Base-by-base conservation (phyloP, 164 flowering plant species). In the Kalanchoe fedtschenkoi region DNA sequence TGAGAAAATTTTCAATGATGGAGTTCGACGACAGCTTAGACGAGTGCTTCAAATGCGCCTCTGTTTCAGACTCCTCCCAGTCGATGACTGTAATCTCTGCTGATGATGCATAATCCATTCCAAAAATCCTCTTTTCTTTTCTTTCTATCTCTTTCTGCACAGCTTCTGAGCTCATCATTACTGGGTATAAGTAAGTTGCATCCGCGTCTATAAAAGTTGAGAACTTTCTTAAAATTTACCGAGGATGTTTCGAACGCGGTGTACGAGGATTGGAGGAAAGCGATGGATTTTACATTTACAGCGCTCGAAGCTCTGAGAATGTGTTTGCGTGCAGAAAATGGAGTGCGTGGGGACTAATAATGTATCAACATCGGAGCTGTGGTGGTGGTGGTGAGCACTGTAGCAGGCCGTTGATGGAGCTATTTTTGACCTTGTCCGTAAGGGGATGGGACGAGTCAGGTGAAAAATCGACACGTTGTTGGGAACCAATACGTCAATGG, bases 21-120 rank as follows among this genome's bases (percentile, higher is more conserved):
- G 56, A 51, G 14, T 11, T 51, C 3, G 54, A 21, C 13, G 28
- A 29, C 15, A 3, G 32, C 28, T 26, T 51, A 9, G 15, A 29
- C 13, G 16, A n/a, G n/a, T n/a, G 56, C 13, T 51, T 6, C 39
- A 9, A 32, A 24, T 51, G 32, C 11, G 11, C 13, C 56, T 26
- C 56, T 51, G 56, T 51, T 51, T 51, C 56, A 7, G 26, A 2
- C 56, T 51, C 56, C 13, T 30, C 26, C 56, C 56, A 51, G 56
- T 51, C 56, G 7, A 51, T 51, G 32, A 51, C 56, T 51, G 32
- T 51, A 6, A 51, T 51, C 28, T 51, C 56, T 10, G 32, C 11
- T n/a, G n/a, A n/a, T n/a, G n/a, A n/a, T 26, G 56, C 56, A 51
- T 51, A 21, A 10, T 44, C 56, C 56, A 51, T 26, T 51, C 3